Percentiles rank a stretch among this genome's conserved stretches.
These are phyloP conservation scores for Kentomonas sorsogonicus DNA, from an alignment of 208 protist genomes.

Conservation along the genomic window DNA sequence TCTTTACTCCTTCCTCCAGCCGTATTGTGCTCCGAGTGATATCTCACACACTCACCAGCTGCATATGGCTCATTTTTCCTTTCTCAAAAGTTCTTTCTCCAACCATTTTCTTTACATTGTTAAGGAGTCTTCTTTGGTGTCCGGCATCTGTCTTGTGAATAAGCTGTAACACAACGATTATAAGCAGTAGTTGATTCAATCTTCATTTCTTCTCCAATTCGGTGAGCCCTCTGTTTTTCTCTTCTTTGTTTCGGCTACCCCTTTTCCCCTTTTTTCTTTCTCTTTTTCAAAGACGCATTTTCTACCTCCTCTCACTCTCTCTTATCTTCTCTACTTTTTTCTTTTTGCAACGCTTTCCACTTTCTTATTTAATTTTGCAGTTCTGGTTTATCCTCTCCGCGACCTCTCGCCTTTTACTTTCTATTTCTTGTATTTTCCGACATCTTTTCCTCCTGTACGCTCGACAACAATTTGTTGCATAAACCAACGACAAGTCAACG, in stretches of 20 bases:
- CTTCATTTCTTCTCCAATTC: too few relatives aligned
- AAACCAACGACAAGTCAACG: too few relatives aligned
- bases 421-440: too few relatives aligned
- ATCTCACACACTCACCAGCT: too few relatives aligned
- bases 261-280: conserved; percentile 13
- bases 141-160: not conserved
- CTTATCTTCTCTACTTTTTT: not conserved
- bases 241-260: not conserved
- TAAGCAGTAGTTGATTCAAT: too few relatives aligned
- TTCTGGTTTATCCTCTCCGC: not conserved
- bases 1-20: too few relatives aligned
- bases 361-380: not conserved
- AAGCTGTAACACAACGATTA: not conserved
- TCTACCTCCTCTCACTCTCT: not conserved
- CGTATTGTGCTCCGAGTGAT: too few relatives aligned
- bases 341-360: not conserved
- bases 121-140: not conserved
- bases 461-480: too few relatives aligned
- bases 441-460: too few relatives aligned
- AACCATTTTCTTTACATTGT: not conserved
- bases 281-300: conserved; percentile 12
- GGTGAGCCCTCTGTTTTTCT: too few relatives aligned
- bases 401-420: not conserved
- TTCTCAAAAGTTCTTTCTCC: not conserved
- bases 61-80: not conserved